phyloP scores from a whole-genome alignment of 2,329 filamentous ascomycete genomes.

The Epicoccum sorghinum region DNA sequence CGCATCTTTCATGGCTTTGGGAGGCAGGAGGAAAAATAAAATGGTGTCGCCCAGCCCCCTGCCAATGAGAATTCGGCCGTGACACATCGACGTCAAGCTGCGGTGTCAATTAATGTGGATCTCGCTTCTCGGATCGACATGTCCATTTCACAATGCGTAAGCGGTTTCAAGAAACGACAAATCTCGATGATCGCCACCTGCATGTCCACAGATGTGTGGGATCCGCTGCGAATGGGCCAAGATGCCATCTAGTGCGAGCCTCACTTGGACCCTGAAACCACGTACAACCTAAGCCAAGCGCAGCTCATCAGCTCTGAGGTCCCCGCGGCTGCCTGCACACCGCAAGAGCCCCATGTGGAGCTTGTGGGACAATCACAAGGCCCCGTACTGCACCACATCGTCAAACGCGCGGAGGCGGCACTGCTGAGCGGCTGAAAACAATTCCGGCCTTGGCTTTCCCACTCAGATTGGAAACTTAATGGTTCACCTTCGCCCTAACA shows the following conservation, averaged over 20 bases:
- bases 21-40: neutral
- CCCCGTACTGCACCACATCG: conserved; percentile 5
- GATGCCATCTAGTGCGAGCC: neutral
- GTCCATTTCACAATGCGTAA: neutral
- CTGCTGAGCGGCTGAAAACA: neutral
- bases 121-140: conserved; percentile 2
- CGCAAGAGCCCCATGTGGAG: conserved; percentile 3
- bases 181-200: conserved; percentile 2
- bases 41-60: neutral
- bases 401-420: conserved; percentile 3
- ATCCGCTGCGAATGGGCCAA: neutral
- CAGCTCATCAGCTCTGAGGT: neutral
- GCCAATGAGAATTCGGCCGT: neutral
- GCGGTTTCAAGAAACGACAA: conserved; percentile 10
- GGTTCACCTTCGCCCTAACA: conserved; percentile 2
- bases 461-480: neutral
- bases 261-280: conserved; percentile 1
- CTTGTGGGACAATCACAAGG: conserved; percentile 10
- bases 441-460: neutral
- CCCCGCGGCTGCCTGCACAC: neutral
- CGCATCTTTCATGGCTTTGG: neutral
- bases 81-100: neutral
- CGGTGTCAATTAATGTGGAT: neutral
- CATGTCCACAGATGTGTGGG: neutral
- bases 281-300: neutral